Conservation (phyloP, 768 basidiomycete genomes). For the Leccinum fibrillosum region DNA sequence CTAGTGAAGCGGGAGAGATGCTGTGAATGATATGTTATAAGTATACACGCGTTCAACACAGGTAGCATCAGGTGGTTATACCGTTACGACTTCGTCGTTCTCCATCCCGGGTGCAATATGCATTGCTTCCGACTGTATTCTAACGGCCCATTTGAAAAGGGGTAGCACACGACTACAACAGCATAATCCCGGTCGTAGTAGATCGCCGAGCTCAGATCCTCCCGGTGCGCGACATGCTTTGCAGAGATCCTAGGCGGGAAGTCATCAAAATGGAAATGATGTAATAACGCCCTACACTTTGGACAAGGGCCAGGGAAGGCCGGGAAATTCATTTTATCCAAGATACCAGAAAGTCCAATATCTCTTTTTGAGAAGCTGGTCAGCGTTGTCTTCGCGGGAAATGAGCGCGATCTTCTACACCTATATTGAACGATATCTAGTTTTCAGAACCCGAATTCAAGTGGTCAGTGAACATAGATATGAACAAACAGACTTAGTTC, state of each 20-base stretch:
- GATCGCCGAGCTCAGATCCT: not conserved
- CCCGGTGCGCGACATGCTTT: not conserved
- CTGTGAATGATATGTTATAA: constrained; percentile 3
- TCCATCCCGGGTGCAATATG: constrained; percentile 3
- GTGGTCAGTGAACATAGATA: not conserved
- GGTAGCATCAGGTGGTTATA: not conserved
- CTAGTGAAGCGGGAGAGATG: not conserved
- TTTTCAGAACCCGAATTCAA: not conserved
- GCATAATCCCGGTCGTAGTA: constrained; percentile 3
- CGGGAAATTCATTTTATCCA: not conserved
- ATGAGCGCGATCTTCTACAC: not conserved
- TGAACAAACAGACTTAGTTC: not conserved
- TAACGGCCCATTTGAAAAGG: not conserved
- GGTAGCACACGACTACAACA: not conserved
- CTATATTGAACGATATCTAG: not conserved
- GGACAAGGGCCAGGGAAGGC: not conserved
- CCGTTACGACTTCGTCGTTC: not conserved
- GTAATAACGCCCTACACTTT: not conserved
- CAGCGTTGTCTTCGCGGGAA: not conserved
- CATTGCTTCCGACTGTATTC: constrained; percentile 2
- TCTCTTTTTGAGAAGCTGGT: not conserved
- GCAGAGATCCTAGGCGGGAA: not conserved
- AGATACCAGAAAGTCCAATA: not conserved
- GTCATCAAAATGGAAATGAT: not conserved
- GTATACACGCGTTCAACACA: not conserved